A percentile compares a stretch with the other conserved stretches of the same genome.
These are phyloP conservation scores for Parastagonospora avenae DNA, from an alignment of 2,329 filamentous ascomycete genomes.

Conservation along the genomic window DNA sequence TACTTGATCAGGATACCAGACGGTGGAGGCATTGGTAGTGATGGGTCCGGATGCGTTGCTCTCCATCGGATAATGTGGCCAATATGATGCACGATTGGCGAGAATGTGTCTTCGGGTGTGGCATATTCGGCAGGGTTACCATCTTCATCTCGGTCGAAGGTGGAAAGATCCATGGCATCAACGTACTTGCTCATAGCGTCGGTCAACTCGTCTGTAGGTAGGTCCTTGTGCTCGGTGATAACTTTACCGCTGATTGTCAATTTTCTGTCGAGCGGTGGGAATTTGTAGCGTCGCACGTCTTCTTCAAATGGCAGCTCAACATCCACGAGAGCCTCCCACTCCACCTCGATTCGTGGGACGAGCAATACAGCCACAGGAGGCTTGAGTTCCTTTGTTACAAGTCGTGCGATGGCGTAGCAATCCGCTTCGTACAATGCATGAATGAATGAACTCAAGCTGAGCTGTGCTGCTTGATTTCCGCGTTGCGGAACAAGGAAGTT, in stretches of 20 bases:
- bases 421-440: conserved; percentile 85
- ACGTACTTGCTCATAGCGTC: conserved; percentile 90
- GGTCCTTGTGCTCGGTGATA: conserved; percentile 79
- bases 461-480: conserved; percentile 77
- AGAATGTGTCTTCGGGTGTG: conserved; percentile 79
- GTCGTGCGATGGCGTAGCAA: conserved; percentile 81
- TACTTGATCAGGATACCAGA: conserved; percentile 66
- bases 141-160: conserved; percentile 73
- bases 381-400: conserved; percentile 83
- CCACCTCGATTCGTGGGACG: conserved; percentile 76
- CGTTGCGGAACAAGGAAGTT: conserved; percentile 78
- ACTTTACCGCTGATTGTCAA: conserved; percentile 83
- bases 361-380: conserved; percentile 78
- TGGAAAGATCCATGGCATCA: conserved; percentile 86
- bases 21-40: conserved; percentile 58
- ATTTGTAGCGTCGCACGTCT: conserved; percentile 87
- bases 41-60: conserved; percentile 75
- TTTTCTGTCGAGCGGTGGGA: conserved; percentile 86
- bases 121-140: conserved; percentile 71
- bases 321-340: conserved; percentile 86
- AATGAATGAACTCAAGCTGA: conserved; percentile 87
- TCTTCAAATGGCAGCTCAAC: conserved; percentile 91
- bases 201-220: conserved; percentile 76
- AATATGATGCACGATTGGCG: conserved; percentile 84
- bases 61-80: conserved; percentile 84